Conservation (phyloP, 78 protist genomes). For the Dictyostelium brefeldianum region DNA sequence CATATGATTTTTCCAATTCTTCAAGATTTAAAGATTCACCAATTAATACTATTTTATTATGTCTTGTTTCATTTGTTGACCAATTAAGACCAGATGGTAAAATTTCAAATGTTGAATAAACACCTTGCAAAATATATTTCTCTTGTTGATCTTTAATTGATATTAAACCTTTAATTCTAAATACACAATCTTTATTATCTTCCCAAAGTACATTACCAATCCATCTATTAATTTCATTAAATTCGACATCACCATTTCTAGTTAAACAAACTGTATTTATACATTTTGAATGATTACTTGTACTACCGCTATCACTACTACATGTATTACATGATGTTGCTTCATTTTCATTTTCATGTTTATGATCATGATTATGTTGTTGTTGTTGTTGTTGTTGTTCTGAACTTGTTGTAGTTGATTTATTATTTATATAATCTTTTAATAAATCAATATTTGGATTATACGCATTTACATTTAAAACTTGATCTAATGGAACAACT, state of each 20-base stretch:
- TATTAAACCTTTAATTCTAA: conserved; percentile 55
- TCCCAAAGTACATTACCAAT: conserved; percentile 60
- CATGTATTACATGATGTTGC: background rate
- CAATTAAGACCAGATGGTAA: conserved; percentile 43
- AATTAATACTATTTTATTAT: conserved; percentile 50
- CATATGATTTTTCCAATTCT: conserved; percentile 15
- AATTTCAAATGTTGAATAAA: conserved; percentile 68
- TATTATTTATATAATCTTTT: conserved; percentile 7
- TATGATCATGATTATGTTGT: background rate
- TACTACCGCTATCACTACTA: background rate
- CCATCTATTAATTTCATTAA: conserved; percentile 47
- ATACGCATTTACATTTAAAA: conserved; percentile 55
- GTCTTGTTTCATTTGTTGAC: conserved; percentile 4
- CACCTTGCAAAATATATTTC: conserved; percentile 73
- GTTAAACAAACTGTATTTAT: conserved; percentile 56
- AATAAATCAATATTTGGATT: conserved; percentile 46
- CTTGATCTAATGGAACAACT: conserved; percentile 21
- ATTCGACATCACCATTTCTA: conserved; percentile 3
- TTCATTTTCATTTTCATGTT: conserved; percentile 23
- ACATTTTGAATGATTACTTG: conserved; percentile 16
- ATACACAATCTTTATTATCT: conserved; percentile 36
- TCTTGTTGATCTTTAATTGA: conserved; percentile 29
- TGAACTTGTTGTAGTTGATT: background rate
- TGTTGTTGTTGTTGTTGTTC: background rate
- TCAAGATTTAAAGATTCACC: conserved; percentile 42